These are phyloP conservation scores for Berberis vulgaris DNA, from an alignment of 164 flowering plant species.

Conservation along the genomic window DNA sequence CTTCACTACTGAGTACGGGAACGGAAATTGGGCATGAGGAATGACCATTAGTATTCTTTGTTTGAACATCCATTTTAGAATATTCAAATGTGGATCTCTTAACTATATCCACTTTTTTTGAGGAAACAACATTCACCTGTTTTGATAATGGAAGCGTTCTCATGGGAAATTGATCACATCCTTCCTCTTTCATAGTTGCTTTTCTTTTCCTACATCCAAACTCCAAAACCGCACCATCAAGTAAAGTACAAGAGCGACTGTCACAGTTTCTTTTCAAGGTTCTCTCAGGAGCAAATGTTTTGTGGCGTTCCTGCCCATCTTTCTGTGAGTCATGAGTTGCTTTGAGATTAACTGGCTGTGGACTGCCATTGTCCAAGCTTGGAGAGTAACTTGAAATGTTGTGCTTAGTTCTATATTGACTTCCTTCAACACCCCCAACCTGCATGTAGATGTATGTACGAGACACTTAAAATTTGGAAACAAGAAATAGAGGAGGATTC, in stretches of 20 bases:
- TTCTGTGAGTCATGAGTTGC: conserved; percentile 1
- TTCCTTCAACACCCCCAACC: conserved; percentile 11
- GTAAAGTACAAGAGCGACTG: neutral
- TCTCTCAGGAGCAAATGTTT: neutral
- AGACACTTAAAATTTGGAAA: neutral
- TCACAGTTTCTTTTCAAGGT: conserved; percentile 5
- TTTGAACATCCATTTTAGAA: conserved; percentile 8
- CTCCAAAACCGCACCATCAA: conserved; percentile 1
- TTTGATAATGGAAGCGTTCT: conserved; percentile 5
- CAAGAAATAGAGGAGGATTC: neutral
- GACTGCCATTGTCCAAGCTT: conserved; percentile 1
- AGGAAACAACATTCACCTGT: conserved; percentile 16
- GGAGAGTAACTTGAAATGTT: neutral
- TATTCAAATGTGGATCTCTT: conserved; percentile 10
- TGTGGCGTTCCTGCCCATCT: conserved; percentile 4
- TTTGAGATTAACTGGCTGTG: neutral
- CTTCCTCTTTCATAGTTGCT: conserved; percentile 2
- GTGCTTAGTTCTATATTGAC: neutral
- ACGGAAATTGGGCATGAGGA: neutral
- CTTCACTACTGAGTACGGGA: conserved; percentile 13
- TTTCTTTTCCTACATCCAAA: conserved; percentile 10
- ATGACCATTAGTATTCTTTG: conserved; percentile 4
- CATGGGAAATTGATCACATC: conserved; percentile 1
- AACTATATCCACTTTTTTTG: conserved; percentile 7
- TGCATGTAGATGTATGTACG: conserved; percentile 9